phyloP scores from a whole-genome alignment of 192 early-diverging fungal genomes.

The Paraglomus brasilianum region DNA sequence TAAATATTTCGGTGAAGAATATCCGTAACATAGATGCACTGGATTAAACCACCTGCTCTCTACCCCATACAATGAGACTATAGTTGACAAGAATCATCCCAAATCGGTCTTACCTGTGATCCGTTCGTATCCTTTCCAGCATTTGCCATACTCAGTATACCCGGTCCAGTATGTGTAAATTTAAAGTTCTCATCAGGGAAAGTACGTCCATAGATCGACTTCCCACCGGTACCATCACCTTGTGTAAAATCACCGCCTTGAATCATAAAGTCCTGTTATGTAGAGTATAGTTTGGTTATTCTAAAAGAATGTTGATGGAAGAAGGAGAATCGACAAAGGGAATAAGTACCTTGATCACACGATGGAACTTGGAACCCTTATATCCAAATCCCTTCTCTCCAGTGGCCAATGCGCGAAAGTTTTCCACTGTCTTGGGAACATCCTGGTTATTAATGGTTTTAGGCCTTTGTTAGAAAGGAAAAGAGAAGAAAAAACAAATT shows the following conservation, averaged over 20 bases:
- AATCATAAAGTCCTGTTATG: constrained; percentile 45
- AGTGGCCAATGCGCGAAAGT: constrained; percentile 91
- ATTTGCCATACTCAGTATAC: constrained; percentile 79
- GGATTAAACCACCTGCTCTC: constrained; percentile 78
- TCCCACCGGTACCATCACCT: constrained; percentile 74
- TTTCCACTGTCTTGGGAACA: constrained; percentile 78
- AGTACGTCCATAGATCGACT: constrained; percentile 77
- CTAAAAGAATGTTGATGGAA: constrained; percentile 64
- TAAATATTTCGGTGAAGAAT: constrained; percentile 72
- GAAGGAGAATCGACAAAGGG: constrained; percentile 85
- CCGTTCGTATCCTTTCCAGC: constrained; percentile 79
- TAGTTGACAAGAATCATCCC: background rate
- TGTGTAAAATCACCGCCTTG: constrained; percentile 67
- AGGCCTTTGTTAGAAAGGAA: constrained; percentile 51
- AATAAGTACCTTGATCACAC: constrained; percentile 67
- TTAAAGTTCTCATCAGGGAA: constrained; percentile 84
- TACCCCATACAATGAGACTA: constrained; percentile 53
- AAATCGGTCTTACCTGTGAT: constrained; percentile 55
- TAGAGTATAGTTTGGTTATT: background rate
- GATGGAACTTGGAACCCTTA: constrained; percentile 55
- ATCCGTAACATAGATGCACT: constrained; percentile 50
- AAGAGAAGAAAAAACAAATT: constrained; percentile 54
- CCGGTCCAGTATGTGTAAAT: constrained; percentile 77
- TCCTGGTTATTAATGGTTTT: constrained; percentile 33
- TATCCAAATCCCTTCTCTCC: constrained; percentile 60